phyloP scores from a whole-genome alignment of 2,329 filamentous ascomycete genomes.

The Mycogone perniciosa region DNA sequence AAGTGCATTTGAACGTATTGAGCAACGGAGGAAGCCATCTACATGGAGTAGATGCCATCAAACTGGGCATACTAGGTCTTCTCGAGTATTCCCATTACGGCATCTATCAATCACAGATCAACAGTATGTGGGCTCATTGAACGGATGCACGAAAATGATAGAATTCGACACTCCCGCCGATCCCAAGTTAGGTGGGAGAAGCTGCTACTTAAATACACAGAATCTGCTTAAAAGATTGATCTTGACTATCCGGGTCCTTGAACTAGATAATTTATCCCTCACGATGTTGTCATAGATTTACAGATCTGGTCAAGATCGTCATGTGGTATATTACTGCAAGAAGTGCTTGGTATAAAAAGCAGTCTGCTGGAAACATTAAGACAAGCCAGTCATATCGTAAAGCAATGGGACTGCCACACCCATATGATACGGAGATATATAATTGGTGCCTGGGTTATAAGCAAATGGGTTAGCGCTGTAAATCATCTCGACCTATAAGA shows the following conservation, averaged over 20 bases:
- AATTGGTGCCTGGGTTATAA: conserved; percentile 17
- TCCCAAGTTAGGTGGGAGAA: no score
- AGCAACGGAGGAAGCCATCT: conserved; percentile 8
- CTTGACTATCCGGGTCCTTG: no score
- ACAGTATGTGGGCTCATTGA: no score
- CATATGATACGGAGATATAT: conserved; percentile 16
- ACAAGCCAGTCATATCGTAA: conserved; percentile 19
- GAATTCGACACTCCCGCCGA: no score
- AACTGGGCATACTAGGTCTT: conserved; percentile 10
- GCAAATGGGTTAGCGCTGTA: conserved; percentile 13
- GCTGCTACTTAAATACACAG: no score
- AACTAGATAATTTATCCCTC: no score
- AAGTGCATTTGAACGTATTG: conserved; percentile 14
- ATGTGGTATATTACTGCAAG: conserved; percentile 17
- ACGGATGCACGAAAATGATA: no score
- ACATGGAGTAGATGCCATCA: conserved; percentile 15
- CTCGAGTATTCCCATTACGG: conserved; percentile 12
- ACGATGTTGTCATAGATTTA: no score
- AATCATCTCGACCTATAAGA: conserved; percentile 11
- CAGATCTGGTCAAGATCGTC: no score
- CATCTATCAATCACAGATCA: conserved; percentile 15
- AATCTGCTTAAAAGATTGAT: no score
- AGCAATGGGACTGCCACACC: conserved; percentile 15
- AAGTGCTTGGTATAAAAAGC: conserved; percentile 15
- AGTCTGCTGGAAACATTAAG: conserved; percentile 14